These are phyloP conservation scores for Tylopilus subfusipes DNA, from an alignment of 768 basidiomycete genomes.

Conservation along the genomic window DNA sequence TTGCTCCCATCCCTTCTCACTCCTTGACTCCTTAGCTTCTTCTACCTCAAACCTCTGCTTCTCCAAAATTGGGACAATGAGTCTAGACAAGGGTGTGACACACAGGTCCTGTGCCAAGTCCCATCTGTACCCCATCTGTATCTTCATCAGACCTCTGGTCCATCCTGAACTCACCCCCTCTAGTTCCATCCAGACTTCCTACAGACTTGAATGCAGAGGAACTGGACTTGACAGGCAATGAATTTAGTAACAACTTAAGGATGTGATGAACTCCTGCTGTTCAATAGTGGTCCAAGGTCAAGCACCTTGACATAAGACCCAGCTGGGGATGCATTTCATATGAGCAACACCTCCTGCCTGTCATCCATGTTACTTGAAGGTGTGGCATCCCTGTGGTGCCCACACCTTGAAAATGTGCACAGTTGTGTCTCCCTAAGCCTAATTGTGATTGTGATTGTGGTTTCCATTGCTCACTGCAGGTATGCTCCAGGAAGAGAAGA, in stretches of 20 bases:
- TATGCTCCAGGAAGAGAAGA: conserved; percentile 56
- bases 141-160: too few relatives aligned
- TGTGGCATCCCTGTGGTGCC: conserved; percentile 7
- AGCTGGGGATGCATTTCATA: conserved; percentile 15
- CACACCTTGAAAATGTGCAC: conserved; percentile 12
- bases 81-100: too few relatives aligned
- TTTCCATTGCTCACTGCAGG: conserved; percentile 23
- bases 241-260: conserved; percentile 46
- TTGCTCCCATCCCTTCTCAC: too few relatives aligned
- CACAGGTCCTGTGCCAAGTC: too few relatives aligned
- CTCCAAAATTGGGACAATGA: too few relatives aligned
- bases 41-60: too few relatives aligned
- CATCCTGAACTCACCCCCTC: too few relatives aligned
- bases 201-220: too few relatives aligned
- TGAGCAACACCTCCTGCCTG: conserved; percentile 1
- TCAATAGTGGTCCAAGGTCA: conserved; percentile 44
- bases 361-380: conserved; percentile 14
- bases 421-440: not conserved
- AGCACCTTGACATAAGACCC: conserved; percentile 54
- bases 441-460: conserved; percentile 13
- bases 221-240: too few relatives aligned
- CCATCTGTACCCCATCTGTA: too few relatives aligned
- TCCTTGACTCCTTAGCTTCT: too few relatives aligned
- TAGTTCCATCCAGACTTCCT: too few relatives aligned
- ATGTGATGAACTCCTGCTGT: conserved; percentile 14